Evolutionary conservation across 495 filamentous ascomycete genomes (phyloP), one percentile per base, ranked within the genome.

Genomic region (Jackrogersella multiformis): DNA sequence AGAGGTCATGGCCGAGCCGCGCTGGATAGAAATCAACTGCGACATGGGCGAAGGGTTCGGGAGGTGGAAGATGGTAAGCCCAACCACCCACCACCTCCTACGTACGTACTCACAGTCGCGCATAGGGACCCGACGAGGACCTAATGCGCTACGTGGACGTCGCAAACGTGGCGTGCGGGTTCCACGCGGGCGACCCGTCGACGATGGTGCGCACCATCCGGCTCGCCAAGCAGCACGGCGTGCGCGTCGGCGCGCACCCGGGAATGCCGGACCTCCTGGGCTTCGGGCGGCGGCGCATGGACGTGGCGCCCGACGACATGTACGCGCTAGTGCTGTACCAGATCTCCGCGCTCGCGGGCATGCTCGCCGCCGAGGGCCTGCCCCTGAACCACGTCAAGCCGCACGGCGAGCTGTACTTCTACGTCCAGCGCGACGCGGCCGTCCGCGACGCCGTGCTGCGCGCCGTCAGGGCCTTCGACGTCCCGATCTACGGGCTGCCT

Each of bases 91-190:
- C 23, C 12, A 2, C 2, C 0, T 42, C 13, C 6, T 16, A 30
- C 9, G 6, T 44, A 26, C 10, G 10, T 36, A 36, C 51, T 51
- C 4, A 28, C 16, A n/a, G 12, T 64, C 13, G 13, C 18, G 10
- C 5, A 15, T 68, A 75, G 68, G 81, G 80, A 23, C 85, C 86
- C 5, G 87, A 89, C 56, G 80, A 82, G 13, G 85, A 88, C 30
- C 77, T 88, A 13, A 82, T 89, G 28, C 82, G 82, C 20, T 64
- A 84, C 48, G 83, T 88, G 62, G 86, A 88, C 60, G 79, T 84
- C 59, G 87, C 87, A n/a, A 89, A 89, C 63, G 68, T 88, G 8
- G 87, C 87, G 2, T 89, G 87, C 66, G 87, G 85, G 4, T 87
- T 88, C 68, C 87, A 73, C 61, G 82, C 80, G 44, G 77, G 86